These are phyloP conservation scores for Alternaria ethzedia DNA, from an alignment of 2,329 filamentous ascomycete species.

Conservation along the genomic window DNA sequence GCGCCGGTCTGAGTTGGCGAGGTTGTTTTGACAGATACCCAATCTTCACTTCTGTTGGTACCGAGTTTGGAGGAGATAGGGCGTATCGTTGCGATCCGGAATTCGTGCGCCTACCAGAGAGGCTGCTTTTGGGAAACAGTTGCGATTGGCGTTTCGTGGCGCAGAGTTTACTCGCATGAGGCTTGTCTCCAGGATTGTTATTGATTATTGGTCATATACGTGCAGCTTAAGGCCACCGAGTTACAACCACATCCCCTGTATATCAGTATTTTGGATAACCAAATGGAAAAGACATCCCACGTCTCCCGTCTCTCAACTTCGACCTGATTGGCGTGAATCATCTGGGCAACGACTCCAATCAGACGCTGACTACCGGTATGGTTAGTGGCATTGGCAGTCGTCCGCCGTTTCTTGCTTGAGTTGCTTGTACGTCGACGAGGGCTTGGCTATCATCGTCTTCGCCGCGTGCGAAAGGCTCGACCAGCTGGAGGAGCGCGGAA, in stretches of 20 bases:
- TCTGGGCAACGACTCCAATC: not conserved
- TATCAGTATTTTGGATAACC: not conserved
- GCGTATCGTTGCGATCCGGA: not conserved
- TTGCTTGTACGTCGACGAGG: not conserved
- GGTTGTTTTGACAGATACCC: constrained; percentile 14
- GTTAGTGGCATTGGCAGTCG: not conserved
- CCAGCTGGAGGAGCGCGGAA: no score
- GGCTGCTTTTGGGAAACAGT: not conserved
- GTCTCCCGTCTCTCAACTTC: not conserved
- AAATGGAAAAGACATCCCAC: not conserved
- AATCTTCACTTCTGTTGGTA: constrained; percentile 3
- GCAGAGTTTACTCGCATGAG: not conserved
- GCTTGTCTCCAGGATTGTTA: not conserved
- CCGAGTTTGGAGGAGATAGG: not conserved
- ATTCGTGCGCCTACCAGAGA: not conserved
- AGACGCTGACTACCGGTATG: not conserved
- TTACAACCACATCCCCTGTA: not conserved
- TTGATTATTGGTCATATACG: not conserved
- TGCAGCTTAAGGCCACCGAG: not conserved
- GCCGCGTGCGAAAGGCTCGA: not conserved
- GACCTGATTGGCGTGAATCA: not conserved
- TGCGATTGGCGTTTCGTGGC: constrained; percentile 11
- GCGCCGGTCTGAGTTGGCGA: constrained; percentile 35
- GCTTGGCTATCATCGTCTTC: not conserved
- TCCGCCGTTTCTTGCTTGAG: not conserved